Percentiles rank a stretch among this genome's conserved stretches.
Conservation (phyloP, 2,329 filamentous ascomycete genomes). For the Pleurostoma richardsiae region DNA sequence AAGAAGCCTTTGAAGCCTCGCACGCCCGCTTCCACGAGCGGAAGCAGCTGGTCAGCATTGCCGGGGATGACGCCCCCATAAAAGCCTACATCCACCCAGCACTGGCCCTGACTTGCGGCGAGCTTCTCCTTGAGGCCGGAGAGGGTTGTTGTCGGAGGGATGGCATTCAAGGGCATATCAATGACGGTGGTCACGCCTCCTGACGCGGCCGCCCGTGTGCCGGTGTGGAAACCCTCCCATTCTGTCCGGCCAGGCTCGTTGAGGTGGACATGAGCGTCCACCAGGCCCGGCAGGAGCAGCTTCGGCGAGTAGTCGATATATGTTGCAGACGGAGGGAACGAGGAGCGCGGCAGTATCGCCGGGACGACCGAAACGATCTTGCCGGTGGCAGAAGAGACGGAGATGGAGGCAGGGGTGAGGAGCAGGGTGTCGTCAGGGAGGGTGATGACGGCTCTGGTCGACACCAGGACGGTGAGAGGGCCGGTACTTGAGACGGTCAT, state of each 20-base stretch:
- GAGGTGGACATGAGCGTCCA: constrained; percentile 95
- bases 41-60: constrained; percentile 73
- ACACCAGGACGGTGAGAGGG: constrained; percentile 70
- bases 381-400: constrained; percentile 71
- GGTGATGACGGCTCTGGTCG: constrained; percentile 75
- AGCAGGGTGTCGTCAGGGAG: constrained; percentile 56
- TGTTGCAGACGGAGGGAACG: constrained; percentile 66
- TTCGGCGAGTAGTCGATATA: constrained; percentile 84
- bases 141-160: constrained; percentile 91
- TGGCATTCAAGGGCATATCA: constrained; percentile 97
- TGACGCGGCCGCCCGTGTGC: constrained; percentile 87
- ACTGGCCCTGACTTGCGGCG: constrained; percentile 75
- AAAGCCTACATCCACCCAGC: constrained; percentile 98
- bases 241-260: constrained; percentile 96
- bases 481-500: constrained; percentile 26
- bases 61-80: constrained; percentile 94
- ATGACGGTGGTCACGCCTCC: constrained; percentile 95
- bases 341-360: constrained; percentile 65
- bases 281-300: constrained; percentile 82
- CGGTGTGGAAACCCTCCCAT: constrained; percentile 97
- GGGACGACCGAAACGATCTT: constrained; percentile 77
- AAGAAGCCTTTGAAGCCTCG: constrained; percentile 96
- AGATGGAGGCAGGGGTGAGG: constrained; percentile 77
- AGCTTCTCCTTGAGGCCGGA: constrained; percentile 79
- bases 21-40: constrained; percentile 78